These are phyloP conservation scores for Neocallimastix lanati DNA, from an alignment of 192 early-diverging fungal genomes.

Conservation along the genomic window DNA sequence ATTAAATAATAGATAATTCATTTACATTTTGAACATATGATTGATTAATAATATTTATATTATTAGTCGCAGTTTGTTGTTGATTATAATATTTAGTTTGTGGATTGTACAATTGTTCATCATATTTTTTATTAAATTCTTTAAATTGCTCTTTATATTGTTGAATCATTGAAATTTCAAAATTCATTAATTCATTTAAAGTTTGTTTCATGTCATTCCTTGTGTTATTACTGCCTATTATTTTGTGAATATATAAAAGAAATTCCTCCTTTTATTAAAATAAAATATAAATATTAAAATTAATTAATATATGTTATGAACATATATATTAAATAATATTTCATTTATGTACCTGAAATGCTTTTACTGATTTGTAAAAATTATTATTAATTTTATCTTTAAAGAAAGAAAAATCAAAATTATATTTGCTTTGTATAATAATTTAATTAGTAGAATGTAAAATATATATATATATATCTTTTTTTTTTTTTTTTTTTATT, in stretches of 20 bases:
- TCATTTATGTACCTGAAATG: not conserved
- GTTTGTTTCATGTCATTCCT: not conserved
- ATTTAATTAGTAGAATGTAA: no score
- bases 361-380: not conserved
- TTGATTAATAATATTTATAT: not conserved
- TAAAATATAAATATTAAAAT: no score
- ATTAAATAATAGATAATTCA: no score
- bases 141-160: not conserved
- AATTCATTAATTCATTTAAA: not conserved
- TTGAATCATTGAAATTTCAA: not conserved
- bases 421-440: not conserved
- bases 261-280: not conserved
- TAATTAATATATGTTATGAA: no score
- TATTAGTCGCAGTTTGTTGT: not conserved
- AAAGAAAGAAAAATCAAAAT: not conserved
- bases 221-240: not conserved
- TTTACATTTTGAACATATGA: not conserved
- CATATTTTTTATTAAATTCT: not conserved
- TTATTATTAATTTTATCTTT: not conserved
- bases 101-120: not conserved
- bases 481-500: no score
- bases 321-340: no score
- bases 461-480: no score
- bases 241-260: not conserved
- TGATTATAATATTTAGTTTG: not conserved